Conservation (phyloP, 2,329 filamentous ascomycete species). For the Orbilia javanica region DNA sequence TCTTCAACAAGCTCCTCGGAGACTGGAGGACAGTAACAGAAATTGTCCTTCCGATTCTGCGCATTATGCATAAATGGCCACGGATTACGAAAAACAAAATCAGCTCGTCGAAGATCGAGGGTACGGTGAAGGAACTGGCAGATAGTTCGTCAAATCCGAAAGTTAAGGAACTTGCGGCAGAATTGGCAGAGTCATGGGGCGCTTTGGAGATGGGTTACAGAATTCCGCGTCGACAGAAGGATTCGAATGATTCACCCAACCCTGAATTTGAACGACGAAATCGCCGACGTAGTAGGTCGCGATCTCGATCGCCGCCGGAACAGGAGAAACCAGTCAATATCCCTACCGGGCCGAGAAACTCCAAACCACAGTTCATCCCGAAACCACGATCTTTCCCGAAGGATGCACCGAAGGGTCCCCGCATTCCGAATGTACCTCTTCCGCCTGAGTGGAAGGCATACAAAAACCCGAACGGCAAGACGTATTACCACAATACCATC, state of each 20-base stretch:
- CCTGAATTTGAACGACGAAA: conserved; percentile 48
- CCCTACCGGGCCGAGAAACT: conserved; percentile 43
- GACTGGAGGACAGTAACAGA: conserved; percentile 92
- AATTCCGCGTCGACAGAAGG: conserved; percentile 75
- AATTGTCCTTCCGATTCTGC: conserved; percentile 86
- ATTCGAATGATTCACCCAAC: conserved; percentile 47
- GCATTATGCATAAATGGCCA: conserved; percentile 89
- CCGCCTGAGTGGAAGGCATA: conserved; percentile 39
- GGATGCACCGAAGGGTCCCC: conserved; percentile 48
- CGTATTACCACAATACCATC: conserved; percentile 38
- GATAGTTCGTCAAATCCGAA: conserved; percentile 76
- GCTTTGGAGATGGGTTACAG: conserved; percentile 91
- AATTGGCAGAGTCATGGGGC: conserved; percentile 85
- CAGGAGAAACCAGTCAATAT: conserved; percentile 47
- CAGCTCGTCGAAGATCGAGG: conserved; percentile 92
- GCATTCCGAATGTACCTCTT: conserved; percentile 24
- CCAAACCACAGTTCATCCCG: conserved; percentile 47
- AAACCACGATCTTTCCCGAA: conserved; percentile 43
- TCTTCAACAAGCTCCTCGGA: conserved; percentile 86
- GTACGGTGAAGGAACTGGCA: conserved; percentile 78
- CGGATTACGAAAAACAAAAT: conserved; percentile 97
- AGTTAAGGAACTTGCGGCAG: conserved; percentile 78
- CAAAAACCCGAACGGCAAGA: conserved; percentile 43
- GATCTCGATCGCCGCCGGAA: conserved; percentile 48
- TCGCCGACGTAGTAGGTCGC: conserved; percentile 45